Percentiles rank a stretch among this genome's conserved stretches.
Evolutionary conservation across 1,284 basidiomycete genomes (phyloP).

Genomic region (Pseudozyma hubeiensis): DNA sequence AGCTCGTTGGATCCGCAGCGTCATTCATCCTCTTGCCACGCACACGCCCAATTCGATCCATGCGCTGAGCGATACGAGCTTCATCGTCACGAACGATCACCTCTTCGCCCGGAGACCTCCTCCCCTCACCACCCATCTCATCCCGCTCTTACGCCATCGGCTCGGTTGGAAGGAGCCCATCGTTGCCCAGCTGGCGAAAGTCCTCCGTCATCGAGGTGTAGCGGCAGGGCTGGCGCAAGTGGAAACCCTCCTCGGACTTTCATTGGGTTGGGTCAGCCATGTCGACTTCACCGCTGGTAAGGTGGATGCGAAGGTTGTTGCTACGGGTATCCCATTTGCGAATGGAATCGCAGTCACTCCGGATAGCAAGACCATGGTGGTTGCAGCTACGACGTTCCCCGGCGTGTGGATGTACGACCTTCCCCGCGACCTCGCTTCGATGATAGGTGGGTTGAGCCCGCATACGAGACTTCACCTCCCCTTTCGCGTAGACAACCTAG

Average conservation of each 20-base stretch:
- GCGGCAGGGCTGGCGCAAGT: slow-evolving; percentile 69
- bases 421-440: slow-evolving; percentile 53
- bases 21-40: slow-evolving; percentile 41
- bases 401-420: slow-evolving; percentile 73
- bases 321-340: slow-evolving; percentile 74
- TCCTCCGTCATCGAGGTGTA: neutral
- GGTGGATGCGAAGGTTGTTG: slow-evolving; percentile 67
- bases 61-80: slow-evolving; percentile 75
- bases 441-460: neutral
- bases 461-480: slow-evolving; percentile 72
- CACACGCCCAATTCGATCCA: slow-evolving; percentile 75
- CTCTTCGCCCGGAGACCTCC: slow-evolving; percentile 74
- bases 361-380: slow-evolving; percentile 72
- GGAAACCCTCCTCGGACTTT: slow-evolving; percentile 75
- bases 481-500: slow-evolving; percentile 76
- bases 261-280: slow-evolving; percentile 73
- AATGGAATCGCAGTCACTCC: slow-evolving; percentile 77
- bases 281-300: slow-evolving; percentile 38
- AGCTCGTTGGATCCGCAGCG: slow-evolving; percentile 16
- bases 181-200: neutral
- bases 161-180: neutral
- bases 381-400: slow-evolving; percentile 73
- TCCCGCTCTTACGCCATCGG: slow-evolving; percentile 4
- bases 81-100: slow-evolving; percentile 79
- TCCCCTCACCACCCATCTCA: slow-evolving; percentile 5